A percentile compares a stretch with the other conserved stretches of the same genome.
Conservation (phyloP, 768 basidiomycete genomes). For the Trametes coccinea region DNA sequence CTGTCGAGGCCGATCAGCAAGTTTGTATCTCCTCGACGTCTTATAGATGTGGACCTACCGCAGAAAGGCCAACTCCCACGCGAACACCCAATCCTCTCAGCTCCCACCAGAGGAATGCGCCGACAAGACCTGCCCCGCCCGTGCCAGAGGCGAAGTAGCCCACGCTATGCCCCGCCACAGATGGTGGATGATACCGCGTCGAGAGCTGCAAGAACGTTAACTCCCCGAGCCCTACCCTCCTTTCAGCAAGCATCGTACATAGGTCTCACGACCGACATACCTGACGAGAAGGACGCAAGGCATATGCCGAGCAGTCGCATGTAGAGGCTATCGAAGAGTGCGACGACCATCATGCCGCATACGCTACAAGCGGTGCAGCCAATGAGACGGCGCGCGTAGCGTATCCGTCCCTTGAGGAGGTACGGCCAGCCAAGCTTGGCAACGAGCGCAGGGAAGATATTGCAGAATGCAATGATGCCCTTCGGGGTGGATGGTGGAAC, state of each 20-base stretch:
- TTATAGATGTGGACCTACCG: conserved; percentile 48
- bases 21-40: not conserved
- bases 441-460: conserved; percentile 83
- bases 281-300: conserved; percentile 85
- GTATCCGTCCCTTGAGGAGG: conserved; percentile 79
- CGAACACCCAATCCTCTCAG: conserved; percentile 83
- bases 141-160: conserved; percentile 96
- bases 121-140: conserved; percentile 90
- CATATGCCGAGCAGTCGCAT: conserved; percentile 80
- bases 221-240: conserved; percentile 77
- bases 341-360: conserved; percentile 87
- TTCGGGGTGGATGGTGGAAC: conserved; percentile 91
- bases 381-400: conserved; percentile 71
- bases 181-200: conserved; percentile 69
- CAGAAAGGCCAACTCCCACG: conserved; percentile 78
- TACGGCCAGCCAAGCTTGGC: conserved; percentile 96
- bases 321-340: conserved; percentile 61
- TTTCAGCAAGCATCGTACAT: not conserved
- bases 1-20: conserved; percentile 39
- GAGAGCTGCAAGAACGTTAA: conserved; percentile 94
- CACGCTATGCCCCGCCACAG: conserved; percentile 75
- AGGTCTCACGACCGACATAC: conserved; percentile 35
- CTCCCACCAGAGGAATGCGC: conserved; percentile 95
- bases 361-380: conserved; percentile 78
- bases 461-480: conserved; percentile 93